Base-by-base conservation (phyloP, 176 grass and related monocot genomes). In the Ananas comosus region DNA sequence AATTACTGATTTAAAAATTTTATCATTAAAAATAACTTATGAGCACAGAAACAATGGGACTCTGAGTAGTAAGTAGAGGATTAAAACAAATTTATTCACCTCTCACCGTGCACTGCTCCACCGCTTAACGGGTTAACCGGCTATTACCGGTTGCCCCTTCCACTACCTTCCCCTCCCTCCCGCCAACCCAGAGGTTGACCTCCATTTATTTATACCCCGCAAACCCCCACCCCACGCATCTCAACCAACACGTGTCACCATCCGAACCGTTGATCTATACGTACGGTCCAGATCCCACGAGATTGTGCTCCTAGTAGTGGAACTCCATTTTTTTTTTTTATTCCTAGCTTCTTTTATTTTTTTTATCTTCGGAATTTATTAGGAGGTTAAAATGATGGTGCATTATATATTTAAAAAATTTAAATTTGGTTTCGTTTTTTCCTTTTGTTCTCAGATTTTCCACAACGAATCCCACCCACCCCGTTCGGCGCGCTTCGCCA, bases 391-490 rank as follows among this genome's bases (percentile, higher is more conserved):
- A 42, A 42, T 61, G 16, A 61, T 61, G 10, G 16, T 18, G n/a
- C 21, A 19, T 61, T 2, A 16, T 16, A 22, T 22, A 18, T 59
- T 21, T 59, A 19, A 59, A 23, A 23, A 23, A 23, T 0, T 5
- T 58, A 58, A 58, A 58, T 57, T 17, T 58, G 18, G 0, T 27
- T 16, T 18, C 11, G 17, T 17, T 11, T 58, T 49, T 59, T 21
- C 17, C n/a, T 12, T 50, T 23, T 27, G 48, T 19, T 77, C 59
- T 67, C 68, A 33, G 61, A 56, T 73, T 83, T 74, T 70, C 69
- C 69, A 79, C 75, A 73, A 69, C 69, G 80, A 83, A 78, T 73
- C 64, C 70, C 65, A 75, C 66, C 76, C 8, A 75, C 76, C 66
- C 65, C 13, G 71, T 71, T 76, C 14, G 50, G 68, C 66, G 61